Base-by-base conservation (phyloP, 2,329 filamentous ascomycete species). In the Amylocarpus encephaloides region DNA sequence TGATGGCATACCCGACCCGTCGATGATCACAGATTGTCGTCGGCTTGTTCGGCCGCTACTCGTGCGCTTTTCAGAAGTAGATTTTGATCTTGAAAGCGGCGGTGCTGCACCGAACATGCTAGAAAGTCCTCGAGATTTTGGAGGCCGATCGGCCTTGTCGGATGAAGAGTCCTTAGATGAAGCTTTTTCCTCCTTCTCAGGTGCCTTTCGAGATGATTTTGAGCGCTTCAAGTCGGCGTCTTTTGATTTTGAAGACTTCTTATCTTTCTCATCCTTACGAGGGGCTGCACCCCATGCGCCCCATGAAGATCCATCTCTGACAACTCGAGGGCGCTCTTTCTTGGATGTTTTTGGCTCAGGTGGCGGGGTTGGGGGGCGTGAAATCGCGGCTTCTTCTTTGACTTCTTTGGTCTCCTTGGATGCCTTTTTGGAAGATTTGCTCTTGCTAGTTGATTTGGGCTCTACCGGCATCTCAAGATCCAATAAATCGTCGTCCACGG, bases 321-420 rank as follows among this genome's bases (percentile, higher is more conserved):
- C 86, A 56, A 90, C 80, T 63, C 85, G 88, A 26, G 85, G 72
- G 12, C 89, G 85, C 56, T 94, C 87, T 65, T 86, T 94, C 69
- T 82, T 88, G 3, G 75, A 75, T 4, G 77, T 80, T 53, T 74
- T 81, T 11, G 75, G 70, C 45, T 83, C 80, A 13, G 79, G 70
- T 4, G 75, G 73, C 26, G 66, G 66, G 22, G 66, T 65, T 46
- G 68, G 62, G 15, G 66, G 65, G 22, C 70, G 68, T 3, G 67
- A 67, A 6, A 67, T 59, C 18, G 68, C 64, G 15, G 67, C 65
- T 13, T 66, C 60, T 15, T 46, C 36, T n/a, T 22, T 26, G 11
- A 18, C 29, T 35, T 41, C 38, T 48, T 45, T 40, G 19, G 18
- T 15, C 33, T 50, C 34, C 41, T 43, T 34, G 22, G 38, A 11